Evolutionary conservation across 2,329 filamentous ascomycete species (phyloP).

Genomic region (Colletotrichum tofieldiae): DNA sequence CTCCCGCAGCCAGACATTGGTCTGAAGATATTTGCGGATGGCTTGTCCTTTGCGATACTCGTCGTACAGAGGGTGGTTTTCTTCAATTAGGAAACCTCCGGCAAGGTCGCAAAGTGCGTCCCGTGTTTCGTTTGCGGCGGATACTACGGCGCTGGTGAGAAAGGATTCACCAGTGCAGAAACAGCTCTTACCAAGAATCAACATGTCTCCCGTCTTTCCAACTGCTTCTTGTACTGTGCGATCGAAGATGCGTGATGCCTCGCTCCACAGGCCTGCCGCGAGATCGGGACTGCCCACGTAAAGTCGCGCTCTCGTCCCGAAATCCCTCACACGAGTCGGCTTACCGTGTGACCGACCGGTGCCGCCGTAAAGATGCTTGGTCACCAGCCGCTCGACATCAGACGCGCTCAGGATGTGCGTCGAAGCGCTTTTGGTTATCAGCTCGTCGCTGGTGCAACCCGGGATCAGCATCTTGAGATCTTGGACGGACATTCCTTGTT

Average conservation of each 20-base stretch:
- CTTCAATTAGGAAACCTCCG: neutral
- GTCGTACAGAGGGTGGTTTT: neutral
- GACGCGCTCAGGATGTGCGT: neutral
- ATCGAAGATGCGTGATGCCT: neutral
- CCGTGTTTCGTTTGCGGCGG: neutral
- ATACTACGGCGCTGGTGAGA: neutral
- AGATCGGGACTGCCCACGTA: neutral
- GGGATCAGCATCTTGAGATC: neutral
- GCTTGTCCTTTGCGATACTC: neutral
- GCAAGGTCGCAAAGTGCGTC: neutral
- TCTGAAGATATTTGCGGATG: neutral
- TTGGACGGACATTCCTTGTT: neutral
- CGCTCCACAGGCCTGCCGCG: neutral
- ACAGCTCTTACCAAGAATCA: conserved; percentile 5
- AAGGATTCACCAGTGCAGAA: neutral
- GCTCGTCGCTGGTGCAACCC: neutral
- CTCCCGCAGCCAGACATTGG: neutral
- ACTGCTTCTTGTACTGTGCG: neutral
- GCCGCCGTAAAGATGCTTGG: neutral
- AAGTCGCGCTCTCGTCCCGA: neutral
- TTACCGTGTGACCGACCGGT: neutral
- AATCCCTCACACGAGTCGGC: neutral
- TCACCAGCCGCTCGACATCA: neutral
- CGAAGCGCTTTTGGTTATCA: neutral
- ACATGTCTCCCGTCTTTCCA: neutral